Conservation (phyloP, 306 rosid species). For the Malus sieversii region DNA sequence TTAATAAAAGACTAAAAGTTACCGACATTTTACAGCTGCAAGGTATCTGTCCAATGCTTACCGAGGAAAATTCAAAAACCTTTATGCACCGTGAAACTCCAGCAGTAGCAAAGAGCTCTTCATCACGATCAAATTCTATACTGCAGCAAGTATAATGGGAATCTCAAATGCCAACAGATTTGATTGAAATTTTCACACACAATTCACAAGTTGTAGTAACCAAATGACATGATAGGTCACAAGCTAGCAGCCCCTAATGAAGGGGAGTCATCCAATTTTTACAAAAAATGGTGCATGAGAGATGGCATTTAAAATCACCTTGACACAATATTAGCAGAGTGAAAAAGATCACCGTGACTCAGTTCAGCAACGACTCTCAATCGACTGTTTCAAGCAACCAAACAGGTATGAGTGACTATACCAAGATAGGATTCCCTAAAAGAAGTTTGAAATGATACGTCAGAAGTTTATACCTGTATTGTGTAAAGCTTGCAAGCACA, state of each 20-base stretch:
- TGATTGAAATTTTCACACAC: neutral
- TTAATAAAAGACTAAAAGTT: neutral
- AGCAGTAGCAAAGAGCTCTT: slow-evolving; percentile 85
- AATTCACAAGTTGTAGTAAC: neutral
- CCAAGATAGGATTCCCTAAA: neutral
- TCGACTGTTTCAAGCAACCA: slow-evolving; percentile 54
- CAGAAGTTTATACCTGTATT: slow-evolving; percentile 48
- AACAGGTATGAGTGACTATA: neutral
- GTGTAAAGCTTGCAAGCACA: slow-evolving; percentile 67
- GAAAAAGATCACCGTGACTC: slow-evolving; percentile 76
- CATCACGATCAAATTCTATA: slow-evolving; percentile 89
- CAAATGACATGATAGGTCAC: neutral
- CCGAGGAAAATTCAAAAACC: slow-evolving; percentile 82
- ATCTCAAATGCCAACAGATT: neutral
- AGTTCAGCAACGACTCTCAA: slow-evolving; percentile 82
- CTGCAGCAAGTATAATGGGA: slow-evolving; percentile 36
- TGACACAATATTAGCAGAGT: slow-evolving; percentile 81
- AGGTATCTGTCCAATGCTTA: slow-evolving; percentile 18
- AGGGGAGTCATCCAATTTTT: neutral
- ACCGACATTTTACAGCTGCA: neutral
- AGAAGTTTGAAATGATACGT: neutral
- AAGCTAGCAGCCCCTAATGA: neutral
- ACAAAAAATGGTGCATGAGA: neutral
- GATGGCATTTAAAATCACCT: slow-evolving; percentile 44
- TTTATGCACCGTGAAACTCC: slow-evolving; percentile 92